Base-by-base conservation (phyloP, 1,139 yeast genomes). In the Zygoascus hellenicus region DNA sequence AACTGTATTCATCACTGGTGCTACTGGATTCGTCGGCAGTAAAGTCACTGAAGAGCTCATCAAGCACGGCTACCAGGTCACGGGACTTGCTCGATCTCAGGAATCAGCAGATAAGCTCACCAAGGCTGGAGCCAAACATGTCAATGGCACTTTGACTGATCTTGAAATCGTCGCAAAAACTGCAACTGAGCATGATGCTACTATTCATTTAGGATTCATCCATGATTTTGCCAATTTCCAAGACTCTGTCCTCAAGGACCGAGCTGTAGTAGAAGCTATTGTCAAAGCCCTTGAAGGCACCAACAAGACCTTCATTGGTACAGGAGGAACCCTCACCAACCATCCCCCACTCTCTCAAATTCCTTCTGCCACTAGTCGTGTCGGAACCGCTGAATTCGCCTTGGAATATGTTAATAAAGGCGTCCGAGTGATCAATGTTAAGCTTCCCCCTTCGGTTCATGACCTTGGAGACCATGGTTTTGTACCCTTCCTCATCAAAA, bases 21-120 rank as follows among this genome's bases (percentile, higher is more conserved):
- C 80, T 9, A 69, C 78, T 15, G 83, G 83, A 9, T 78, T 74
- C 56, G 73, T 79, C 49, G 82, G 80, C 28, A 73, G 73, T 45
- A 78, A 76, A 53, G 67, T 75, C 13, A 66, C 68, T 35, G 53
- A 63, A 31, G 58, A 52, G 22, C 55, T 65, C 30, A 52, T 65
- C 29, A 45, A 55, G 45, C 57, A 59, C 46, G 75, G 72, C 16
- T 77, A 74, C 59, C 58, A 60, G 1, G 84, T 81, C 7, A 65
- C 78, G 22, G 85, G 83, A 6, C 71, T 82, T 2, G 83, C 76
- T 6, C 69, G 86, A 59, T 66, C 78, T 2, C 66, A 66, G 43
- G 65, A 59, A 1, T 76, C 77, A 58, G 82, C 43, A 1, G 42
- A 34, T 9, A 14, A 36, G 22, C 34, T 48, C 26, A 34, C 35